Evolutionary conservation across 2,329 filamentous ascomycete species (phyloP), one percentile per base, ranked within the genome.

Genomic region (Chaetomiaceae sp.): DNA sequence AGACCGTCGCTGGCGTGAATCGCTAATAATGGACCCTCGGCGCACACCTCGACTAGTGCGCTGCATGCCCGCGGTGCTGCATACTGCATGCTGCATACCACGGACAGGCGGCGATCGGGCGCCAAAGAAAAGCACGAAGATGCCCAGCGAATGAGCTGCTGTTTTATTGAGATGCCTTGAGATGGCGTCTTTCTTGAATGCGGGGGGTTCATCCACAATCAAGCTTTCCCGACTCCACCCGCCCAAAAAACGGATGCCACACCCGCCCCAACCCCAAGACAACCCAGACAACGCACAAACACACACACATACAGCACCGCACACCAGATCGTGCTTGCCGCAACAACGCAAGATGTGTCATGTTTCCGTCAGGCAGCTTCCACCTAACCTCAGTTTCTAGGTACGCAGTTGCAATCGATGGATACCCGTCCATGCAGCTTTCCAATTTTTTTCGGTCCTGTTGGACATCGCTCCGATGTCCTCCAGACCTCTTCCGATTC

Each of bases 161-260:
- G 27, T 29, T 53, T 56, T 53, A 53, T 53, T 41, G 46, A 32
- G 54, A 45, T 53, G 48, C 54, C 54, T 56, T 53, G 54, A 50
- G 54, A 54, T 47, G 44, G 50, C 41, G 50, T 32, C 27, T 21
- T 36, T 29, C 10, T 38, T 8, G 38, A 49, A 40, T 45, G 51
- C 34, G 52, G 46, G 45, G 51, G 41, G 32, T n/a, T 10, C 30
- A 42, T 20, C 11, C 37, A 49, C 38, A 38, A 9, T 34, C 33
- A 42, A 46, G 20, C 18, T 25, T 51, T 46, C 25, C 6, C n/a
- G n/a, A 13, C 27, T 18, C 48, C 40, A 38, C 40, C 33, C 8
- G 30, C 36, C 34, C 41, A 7, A 30, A 36, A 36, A 38, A 14
- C 13, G 40, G 18, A 18, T 14, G 29, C 30, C 16, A 27, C 23